A percentile compares a stretch with the other conserved stretches of the same genome.
Evolutionary conservation across 2,329 filamentous ascomycete species (phyloP).

Genomic region (Paracorniculantispora psalliotae): DNA sequence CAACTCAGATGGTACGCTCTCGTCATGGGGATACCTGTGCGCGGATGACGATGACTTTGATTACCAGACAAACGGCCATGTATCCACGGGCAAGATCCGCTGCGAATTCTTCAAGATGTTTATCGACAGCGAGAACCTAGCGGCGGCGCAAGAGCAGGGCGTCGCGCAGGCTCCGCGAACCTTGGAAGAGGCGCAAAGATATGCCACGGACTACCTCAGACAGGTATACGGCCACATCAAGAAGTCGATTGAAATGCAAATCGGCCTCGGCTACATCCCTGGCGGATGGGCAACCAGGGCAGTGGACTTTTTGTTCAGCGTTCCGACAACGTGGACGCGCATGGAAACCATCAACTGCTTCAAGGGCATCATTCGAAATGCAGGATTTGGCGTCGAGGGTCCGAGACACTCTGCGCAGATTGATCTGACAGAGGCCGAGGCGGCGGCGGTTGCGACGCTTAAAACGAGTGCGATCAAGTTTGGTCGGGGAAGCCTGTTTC

Average conservation of each 20-base stretch:
- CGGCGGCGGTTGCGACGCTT: slow-evolving; percentile 42
- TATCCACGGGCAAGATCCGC: slow-evolving; percentile 26
- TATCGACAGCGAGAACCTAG: slow-evolving; percentile 42
- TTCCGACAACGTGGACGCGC: slow-evolving; percentile 52
- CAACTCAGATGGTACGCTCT: slow-evolving; percentile 34
- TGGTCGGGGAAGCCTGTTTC: slow-evolving; percentile 33
- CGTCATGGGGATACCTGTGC: slow-evolving; percentile 51
- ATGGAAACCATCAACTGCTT: slow-evolving; percentile 47
- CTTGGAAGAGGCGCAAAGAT: slow-evolving; percentile 38
- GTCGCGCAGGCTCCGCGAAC: slow-evolving; percentile 38
- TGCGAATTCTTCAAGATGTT: slow-evolving; percentile 54
- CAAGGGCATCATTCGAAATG: slow-evolving; percentile 39
- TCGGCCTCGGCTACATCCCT: slow-evolving; percentile 28
- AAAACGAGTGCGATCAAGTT: slow-evolving; percentile 37
- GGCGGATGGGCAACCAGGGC: slow-evolving; percentile 39
- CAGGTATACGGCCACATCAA: slow-evolving; percentile 46
- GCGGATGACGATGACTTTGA: slow-evolving; percentile 37
- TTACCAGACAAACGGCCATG: slow-evolving; percentile 20
- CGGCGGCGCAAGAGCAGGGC: slow-evolving; percentile 37
- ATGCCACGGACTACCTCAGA: slow-evolving; percentile 44
- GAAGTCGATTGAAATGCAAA: slow-evolving; percentile 36
- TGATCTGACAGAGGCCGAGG: slow-evolving; percentile 44
- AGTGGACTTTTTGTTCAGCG: slow-evolving; percentile 52
- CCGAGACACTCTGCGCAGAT: slow-evolving; percentile 33
- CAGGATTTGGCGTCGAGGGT: slow-evolving; percentile 45